Evolutionary conservation across 2,329 filamentous ascomycete species (phyloP), one percentile per base, ranked within the genome.

Genomic region (Myriosclerotinia curreyana): DNA sequence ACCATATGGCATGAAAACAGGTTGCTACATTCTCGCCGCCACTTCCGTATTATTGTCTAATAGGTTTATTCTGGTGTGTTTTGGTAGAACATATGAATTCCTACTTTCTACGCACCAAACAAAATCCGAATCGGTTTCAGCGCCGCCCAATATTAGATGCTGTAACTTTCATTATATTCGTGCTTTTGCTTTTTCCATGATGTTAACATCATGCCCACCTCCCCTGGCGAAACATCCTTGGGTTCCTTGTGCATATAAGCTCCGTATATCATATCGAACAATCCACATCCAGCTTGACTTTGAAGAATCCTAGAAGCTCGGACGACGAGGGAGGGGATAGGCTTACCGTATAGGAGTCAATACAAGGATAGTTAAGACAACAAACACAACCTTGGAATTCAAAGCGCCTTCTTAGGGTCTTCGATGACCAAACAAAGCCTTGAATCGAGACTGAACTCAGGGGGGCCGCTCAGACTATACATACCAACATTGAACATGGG

Each of bases 401-500:
- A 54, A 48, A 56, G 51, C 60, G 60, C 60, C 50, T 40, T 48
- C 60, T 62, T 62, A 62, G 51, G 40, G 50, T 36, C 50, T 56
- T 62, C 60, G 50, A 62, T 62, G 50, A 49, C 40, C 51, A 55
- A 58, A 55, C 51, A 46, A 42, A 44, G 42, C 49, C 50, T 42
- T 40, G 53, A 28, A 28, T 60, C 58, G 44, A 51, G 46, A 50
- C 48, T 61, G 36, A 48, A 25, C 64, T 65, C 65, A 66, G 52
- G 68, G 59, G 51, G n/a, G n/a, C n/a, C 50, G 51, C 63, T 44
- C 58, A 55, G 28, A 56, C 40, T 25, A 54, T 54, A 48, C 59
- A 61, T 44, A 11, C 50, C 38, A 28, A 61, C 67, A 71, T 66
- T 67, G 68, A 28, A 61, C 67, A 71, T 66, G 68, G 68, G 66